These are phyloP conservation scores for Poteriospumella lacustris DNA, from an alignment of 108 stramenopile species.

Conservation along the genomic window DNA sequence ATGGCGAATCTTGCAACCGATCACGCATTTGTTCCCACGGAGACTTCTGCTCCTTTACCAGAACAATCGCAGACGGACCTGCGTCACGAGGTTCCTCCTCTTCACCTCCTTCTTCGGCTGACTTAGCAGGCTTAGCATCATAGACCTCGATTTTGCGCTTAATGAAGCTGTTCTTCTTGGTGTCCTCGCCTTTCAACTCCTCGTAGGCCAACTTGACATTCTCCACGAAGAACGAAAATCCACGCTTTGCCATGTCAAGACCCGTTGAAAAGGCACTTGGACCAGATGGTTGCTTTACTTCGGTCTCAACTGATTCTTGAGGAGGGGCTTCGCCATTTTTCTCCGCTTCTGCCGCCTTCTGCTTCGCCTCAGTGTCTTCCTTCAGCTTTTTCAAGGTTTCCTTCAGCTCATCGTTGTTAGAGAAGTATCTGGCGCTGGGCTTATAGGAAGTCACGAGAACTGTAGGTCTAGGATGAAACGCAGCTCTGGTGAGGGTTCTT, in stretches of 20 bases:
- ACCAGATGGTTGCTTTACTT: background rate
- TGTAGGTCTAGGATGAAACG: no score
- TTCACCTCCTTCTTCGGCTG: background rate
- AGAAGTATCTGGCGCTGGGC: no score
- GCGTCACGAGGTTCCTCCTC: slow-evolving; percentile 14
- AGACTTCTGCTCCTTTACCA: background rate
- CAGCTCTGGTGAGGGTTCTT: no score
- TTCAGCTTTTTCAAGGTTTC: background rate
- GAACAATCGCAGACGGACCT: slow-evolving; percentile 18
- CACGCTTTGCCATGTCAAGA: background rate
- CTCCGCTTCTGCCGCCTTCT: background rate
- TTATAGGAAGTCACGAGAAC: no score
- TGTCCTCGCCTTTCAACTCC: background rate
- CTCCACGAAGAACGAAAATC: background rate
- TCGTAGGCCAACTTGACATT: background rate
- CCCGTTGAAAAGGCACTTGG: background rate
- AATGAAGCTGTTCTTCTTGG: background rate
- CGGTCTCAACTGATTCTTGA: background rate
- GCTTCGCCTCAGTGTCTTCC: background rate
- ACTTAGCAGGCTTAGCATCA: background rate
- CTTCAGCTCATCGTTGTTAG: background rate
- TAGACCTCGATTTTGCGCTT: background rate
- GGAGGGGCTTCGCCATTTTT: background rate
- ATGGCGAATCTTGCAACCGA: background rate
- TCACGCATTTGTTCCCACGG: slow-evolving; percentile 18